Evolutionary conservation across 495 filamentous ascomycete genomes (phyloP).

Genomic region (Parathielavia appendiculata): DNA sequence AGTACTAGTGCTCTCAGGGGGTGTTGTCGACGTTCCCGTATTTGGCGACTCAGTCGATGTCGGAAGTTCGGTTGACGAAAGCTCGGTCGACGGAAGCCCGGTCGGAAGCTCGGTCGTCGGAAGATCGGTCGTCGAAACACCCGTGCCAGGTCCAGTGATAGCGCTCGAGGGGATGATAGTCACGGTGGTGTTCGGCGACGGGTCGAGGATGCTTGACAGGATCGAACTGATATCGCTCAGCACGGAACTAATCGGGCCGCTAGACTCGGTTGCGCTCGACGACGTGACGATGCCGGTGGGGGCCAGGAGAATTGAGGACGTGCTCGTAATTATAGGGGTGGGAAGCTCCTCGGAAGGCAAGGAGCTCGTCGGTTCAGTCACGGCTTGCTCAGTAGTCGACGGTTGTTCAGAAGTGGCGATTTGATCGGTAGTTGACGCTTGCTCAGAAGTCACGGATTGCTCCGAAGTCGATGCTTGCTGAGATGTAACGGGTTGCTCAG

Average conservation of each 20-base stretch:
- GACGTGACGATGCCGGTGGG: slow-evolving; percentile 19
- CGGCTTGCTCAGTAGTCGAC: too few relatives aligned
- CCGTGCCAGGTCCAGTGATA: slow-evolving; percentile 9
- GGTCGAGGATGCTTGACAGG: background rate
- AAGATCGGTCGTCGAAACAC: background rate
- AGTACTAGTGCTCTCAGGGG: background rate
- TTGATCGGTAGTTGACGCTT: too few relatives aligned
- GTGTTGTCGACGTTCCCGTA: background rate
- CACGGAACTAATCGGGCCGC: slow-evolving; percentile 8
- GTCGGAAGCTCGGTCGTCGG: slow-evolving; percentile 7
- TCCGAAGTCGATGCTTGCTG: too few relatives aligned
- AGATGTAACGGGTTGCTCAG: too few relatives aligned
- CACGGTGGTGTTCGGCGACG: background rate
- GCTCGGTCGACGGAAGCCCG: background rate
- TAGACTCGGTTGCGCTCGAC: background rate
- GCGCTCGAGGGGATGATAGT: background rate
- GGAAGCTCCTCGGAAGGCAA: background rate
- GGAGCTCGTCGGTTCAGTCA: background rate
- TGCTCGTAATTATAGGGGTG: background rate
- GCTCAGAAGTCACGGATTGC: too few relatives aligned
- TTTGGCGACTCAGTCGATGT: background rate
- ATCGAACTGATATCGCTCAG: slow-evolving; percentile 2
- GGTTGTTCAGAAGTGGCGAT: too few relatives aligned
- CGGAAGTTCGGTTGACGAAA: background rate
- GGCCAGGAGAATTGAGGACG: slow-evolving; percentile 11